Base-by-base conservation (phyloP, 2,329 filamentous ascomycete genomes). In the Claviceps sp. region DNA sequence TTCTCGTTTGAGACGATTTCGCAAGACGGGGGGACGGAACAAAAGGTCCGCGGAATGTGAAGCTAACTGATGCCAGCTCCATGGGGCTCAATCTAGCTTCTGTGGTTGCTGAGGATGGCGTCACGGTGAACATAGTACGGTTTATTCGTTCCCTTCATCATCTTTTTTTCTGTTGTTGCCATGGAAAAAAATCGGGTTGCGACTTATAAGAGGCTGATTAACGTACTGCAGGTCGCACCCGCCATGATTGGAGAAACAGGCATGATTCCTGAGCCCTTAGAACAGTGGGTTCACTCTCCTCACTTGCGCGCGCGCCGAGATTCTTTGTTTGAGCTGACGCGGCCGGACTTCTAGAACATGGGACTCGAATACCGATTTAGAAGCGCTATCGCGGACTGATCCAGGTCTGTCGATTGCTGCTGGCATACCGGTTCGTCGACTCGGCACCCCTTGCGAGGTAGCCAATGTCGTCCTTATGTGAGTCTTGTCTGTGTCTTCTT, bases 241-340 rank as follows among this genome's bases (percentile, higher is more conserved):
- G 53, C 53, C 14, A 55, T 55, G 53, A 53, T 55, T 30, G 50
- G 53, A 11, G 52, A 51, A 16, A 55, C 53, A n/a, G 53, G 53
- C 48, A 55, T 55, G 53, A 55, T 55, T 38, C 48, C 53, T 37
- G 14, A 26, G n/a, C 53, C 53, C 17, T 46, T 48, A 13, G 44
- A 43, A 50, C 44, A 45, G 53, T 55, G 17, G 19, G 53, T 39
- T 38, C 2, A 3, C 37, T 38, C 2, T 1, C 38, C 8, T 14
- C 14, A 14, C 24, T 40, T 11, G 3, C 19, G 17, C 41, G n/a
- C 41, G 24, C 14, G 13, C 3, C 11, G 19, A 24, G 11, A 26
- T 10, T 13, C 8, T 16, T 7, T 2, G 19, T 26, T 3, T 2
- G 16, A 38, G 16, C 41, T 47, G 14, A 37, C n/a, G 2, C 5